These are phyloP conservation scores for Nakazawaea laoshanensis DNA, from an alignment of 805 yeast species.

Conservation along the genomic window DNA sequence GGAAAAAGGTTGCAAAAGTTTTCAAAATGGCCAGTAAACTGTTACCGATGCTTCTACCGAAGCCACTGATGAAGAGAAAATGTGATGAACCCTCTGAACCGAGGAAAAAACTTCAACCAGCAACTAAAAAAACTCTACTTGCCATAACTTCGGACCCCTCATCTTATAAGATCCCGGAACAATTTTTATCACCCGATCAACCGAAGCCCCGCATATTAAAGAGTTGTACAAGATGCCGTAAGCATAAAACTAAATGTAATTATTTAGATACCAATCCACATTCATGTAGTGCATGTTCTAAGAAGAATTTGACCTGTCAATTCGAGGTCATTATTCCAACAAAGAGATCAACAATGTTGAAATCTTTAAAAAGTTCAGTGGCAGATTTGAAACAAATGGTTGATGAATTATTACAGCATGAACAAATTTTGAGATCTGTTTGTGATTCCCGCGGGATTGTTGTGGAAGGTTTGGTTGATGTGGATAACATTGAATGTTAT, in stretches of 20 bases:
- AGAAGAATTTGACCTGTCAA: slow-evolving; percentile 41
- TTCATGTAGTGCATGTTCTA: slow-evolving; percentile 50
- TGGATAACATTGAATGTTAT: slow-evolving; percentile 12
- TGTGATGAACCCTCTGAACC: background rate
- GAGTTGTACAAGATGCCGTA: slow-evolving; percentile 57
- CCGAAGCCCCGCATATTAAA: slow-evolving; percentile 36
- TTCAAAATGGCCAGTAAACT: too few relatives aligned
- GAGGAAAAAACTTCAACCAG: background rate
- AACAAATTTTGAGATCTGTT: slow-evolving; percentile 16
- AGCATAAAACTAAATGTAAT: slow-evolving; percentile 61
- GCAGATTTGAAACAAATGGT: slow-evolving; percentile 21
- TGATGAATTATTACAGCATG: slow-evolving; percentile 19
- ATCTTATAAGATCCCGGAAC: slow-evolving; percentile 9
- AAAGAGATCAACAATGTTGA: slow-evolving; percentile 34
- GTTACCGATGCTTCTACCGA: slow-evolving; percentile 6
- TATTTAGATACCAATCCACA: slow-evolving; percentile 40
- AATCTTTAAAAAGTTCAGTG: slow-evolving; percentile 23
- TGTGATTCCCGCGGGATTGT: slow-evolving; percentile 18
- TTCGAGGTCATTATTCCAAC: slow-evolving; percentile 49
- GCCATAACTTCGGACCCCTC: slow-evolving; percentile 9
- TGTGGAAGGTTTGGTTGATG: slow-evolving; percentile 22
- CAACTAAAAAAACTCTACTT: slow-evolving; percentile 1
- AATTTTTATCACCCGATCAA: slow-evolving; percentile 14
- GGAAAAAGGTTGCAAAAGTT: too few relatives aligned
- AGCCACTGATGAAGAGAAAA: slow-evolving; percentile 1